phyloP scores from a whole-genome alignment of 2,329 filamentous ascomycete genomes.

The Domatiomyces globalis region DNA sequence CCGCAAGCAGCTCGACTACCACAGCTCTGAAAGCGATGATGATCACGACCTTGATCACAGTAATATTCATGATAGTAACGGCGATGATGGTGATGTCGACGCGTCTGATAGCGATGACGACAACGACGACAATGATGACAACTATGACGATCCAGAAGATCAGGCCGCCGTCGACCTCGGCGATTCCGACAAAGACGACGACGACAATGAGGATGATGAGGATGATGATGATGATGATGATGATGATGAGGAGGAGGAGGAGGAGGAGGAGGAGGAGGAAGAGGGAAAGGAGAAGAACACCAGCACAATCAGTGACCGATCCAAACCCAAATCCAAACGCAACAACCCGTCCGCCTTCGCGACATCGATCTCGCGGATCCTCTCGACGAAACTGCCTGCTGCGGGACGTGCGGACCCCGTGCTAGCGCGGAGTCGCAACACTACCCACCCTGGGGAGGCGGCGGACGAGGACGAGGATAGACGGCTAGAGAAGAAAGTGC shows the following conservation, averaged over 20 bases:
- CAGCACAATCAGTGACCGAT: constrained; percentile 27
- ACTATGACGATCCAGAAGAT: constrained; percentile 16
- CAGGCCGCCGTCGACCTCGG: constrained; percentile 6
- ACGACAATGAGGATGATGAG: constrained; percentile 5
- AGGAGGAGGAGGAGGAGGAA: constrained; percentile 26
- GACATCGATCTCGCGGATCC: constrained; percentile 82
- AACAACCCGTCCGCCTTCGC: constrained; percentile 88
- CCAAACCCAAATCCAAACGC: constrained; percentile 45
- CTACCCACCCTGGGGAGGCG: constrained; percentile 41
- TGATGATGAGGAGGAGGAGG: constrained; percentile 29
- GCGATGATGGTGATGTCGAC: constrained; percentile 12
- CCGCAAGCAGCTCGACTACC: constrained; percentile 49
- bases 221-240: constrained; percentile 18
- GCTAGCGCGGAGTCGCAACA: constrained; percentile 68
- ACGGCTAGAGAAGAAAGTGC: constrained; percentile 64
- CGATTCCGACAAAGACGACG: constrained; percentile 5
- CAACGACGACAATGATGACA: constrained; percentile 16
- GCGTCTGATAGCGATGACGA: constrained; percentile 11
- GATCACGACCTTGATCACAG: constrained; percentile 20
- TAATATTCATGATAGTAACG: constrained; percentile 20
- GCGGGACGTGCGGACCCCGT: constrained; percentile 78
- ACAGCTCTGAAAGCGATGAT: constrained; percentile 43
- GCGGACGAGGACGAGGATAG: constrained; percentile 66
- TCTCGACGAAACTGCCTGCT: constrained; percentile 73
- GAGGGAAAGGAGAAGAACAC: constrained; percentile 25